Evolutionary conservation across 2,329 filamentous ascomycete genomes (phyloP).

Genomic region (Orbilia ellipsospora): DNA sequence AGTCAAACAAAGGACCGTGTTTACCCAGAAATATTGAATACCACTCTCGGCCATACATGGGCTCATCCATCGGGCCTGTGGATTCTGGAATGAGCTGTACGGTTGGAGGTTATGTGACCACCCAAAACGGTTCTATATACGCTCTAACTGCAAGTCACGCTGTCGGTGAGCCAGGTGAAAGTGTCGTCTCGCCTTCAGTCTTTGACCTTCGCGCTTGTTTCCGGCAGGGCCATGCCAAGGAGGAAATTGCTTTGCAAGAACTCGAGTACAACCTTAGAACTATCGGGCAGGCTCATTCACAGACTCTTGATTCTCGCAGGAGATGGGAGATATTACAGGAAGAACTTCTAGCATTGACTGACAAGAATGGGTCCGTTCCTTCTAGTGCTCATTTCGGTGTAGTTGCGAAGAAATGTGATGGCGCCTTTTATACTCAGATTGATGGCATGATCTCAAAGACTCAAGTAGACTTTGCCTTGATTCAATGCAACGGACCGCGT

Average conservation of each 20-base stretch:
- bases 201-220: slow-evolving; percentile 38
- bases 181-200: slow-evolving; percentile 37
- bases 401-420: slow-evolving; percentile 22
- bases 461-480: slow-evolving; percentile 43
- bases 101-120: slow-evolving; percentile 47
- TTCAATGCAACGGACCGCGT: slow-evolving; percentile 22
- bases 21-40: slow-evolving; percentile 41
- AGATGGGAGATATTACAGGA: slow-evolving; percentile 50
- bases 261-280: slow-evolving; percentile 42
- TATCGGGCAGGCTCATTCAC: slow-evolving; percentile 12
- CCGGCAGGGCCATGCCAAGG: slow-evolving; percentile 39
- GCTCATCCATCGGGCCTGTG: slow-evolving; percentile 35
- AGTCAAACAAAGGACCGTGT: slow-evolving; percentile 30
- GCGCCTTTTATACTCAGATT: slow-evolving; percentile 28
- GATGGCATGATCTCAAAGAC: slow-evolving; percentile 22
- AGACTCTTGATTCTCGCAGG: slow-evolving; percentile 44
- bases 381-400: slow-evolving; percentile 17
- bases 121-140: slow-evolving; percentile 24
- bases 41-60: slow-evolving; percentile 35
- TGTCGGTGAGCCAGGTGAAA: slow-evolving; percentile 23
- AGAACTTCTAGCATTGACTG: slow-evolving; percentile 29
- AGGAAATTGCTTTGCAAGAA: slow-evolving; percentile 44
- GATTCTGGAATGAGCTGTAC: slow-evolving; percentile 27
- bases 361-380: neutral
- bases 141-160: slow-evolving; percentile 41